A percentile compares a stretch with the other conserved stretches of the same genome.
phyloP scores from a whole-genome alignment of 352 stramenopile genomes.

The Phytophthora fragariaefolia region DNA sequence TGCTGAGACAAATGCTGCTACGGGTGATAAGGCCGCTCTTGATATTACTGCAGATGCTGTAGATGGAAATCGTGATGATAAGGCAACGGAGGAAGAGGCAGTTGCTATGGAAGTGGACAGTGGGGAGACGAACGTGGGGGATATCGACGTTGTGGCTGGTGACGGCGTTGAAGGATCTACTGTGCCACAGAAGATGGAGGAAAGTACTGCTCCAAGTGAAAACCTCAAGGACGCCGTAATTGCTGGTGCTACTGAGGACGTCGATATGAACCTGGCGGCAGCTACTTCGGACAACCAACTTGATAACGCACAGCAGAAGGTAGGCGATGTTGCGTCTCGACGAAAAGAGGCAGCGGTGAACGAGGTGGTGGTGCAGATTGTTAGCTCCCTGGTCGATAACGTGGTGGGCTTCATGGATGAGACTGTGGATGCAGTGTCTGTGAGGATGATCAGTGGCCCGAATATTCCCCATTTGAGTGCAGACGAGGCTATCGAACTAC shows the following conservation, averaged over 20 bases:
- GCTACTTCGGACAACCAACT: neutral
- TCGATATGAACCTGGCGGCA: constrained; percentile 7
- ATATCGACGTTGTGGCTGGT: neutral
- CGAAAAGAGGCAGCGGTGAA: neutral
- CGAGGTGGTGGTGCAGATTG: constrained; percentile 14
- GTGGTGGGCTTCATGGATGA: constrained; percentile 24
- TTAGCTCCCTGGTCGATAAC: constrained; percentile 27
- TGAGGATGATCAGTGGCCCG: constrained; percentile 22
- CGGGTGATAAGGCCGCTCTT: neutral
- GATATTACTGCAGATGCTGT: neutral
- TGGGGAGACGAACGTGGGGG: neutral
- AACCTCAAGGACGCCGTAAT: neutral
- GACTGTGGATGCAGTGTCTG: constrained; percentile 13
- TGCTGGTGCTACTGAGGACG: constrained; percentile 4
- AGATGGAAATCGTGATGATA: neutral
- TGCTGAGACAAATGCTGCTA: neutral
- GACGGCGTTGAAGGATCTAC: neutral
- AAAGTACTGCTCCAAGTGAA: neutral
- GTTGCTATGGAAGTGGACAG: constrained; percentile 17
- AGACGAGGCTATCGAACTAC: constrained; percentile 38
- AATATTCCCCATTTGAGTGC: constrained; percentile 34
- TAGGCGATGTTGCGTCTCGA: neutral
- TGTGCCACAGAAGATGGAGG: neutral
- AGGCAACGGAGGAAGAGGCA: neutral
- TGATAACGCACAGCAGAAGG: neutral